Evolutionary conservation across 768 basidiomycete genomes (phyloP), one percentile per base, ranked within the genome.

Genomic region (Russula abietina): DNA sequence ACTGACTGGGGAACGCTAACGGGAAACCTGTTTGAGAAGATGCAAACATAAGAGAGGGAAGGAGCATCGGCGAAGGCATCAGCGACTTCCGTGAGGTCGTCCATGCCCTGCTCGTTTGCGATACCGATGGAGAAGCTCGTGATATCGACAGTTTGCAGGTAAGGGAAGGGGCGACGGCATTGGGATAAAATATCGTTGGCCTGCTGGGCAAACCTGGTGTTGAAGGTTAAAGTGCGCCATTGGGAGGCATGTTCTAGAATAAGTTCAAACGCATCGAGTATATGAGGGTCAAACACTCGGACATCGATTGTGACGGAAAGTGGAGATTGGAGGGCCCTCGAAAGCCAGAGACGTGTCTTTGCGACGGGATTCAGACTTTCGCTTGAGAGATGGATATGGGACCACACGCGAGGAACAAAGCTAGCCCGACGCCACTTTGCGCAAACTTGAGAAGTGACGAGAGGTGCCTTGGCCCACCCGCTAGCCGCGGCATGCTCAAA

Each of bases 391-490:
- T 82, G 80, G 58, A 86, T 67, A 68, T 79, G 74, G 4, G 83
- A 82, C 85, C 85, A 87, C 26, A 84, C 76, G 24, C 76, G 73
- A n/a, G 84, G 82, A 41, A 75, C 73, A 45, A 70, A 71, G 17
- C 81, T 75, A 0, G 83, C 84, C 65, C 74, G 77, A 59, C 83
- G 77, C 85, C 85, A 87, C 55, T 78, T 73, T 3, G 79, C 76
- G 67, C 83, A 87, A 46, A 86, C 83, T 52, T 83, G 81, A 11
- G 84, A 85, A 46, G 77, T 78, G 36, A 79, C 74, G 16, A 86
- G 69, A 22, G 85, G 84, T 22, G 79, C 81, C 30, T 78, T 76
- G 30, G 79, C 79, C 80, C 82, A 84, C 14, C 81, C 80, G 51
- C 76, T 75, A 24, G 71, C 72, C 4, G 79, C 77, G 70, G 82